Base-by-base conservation (phyloP, 108 stramenopile species). In the Epithemia pelagica region DNA sequence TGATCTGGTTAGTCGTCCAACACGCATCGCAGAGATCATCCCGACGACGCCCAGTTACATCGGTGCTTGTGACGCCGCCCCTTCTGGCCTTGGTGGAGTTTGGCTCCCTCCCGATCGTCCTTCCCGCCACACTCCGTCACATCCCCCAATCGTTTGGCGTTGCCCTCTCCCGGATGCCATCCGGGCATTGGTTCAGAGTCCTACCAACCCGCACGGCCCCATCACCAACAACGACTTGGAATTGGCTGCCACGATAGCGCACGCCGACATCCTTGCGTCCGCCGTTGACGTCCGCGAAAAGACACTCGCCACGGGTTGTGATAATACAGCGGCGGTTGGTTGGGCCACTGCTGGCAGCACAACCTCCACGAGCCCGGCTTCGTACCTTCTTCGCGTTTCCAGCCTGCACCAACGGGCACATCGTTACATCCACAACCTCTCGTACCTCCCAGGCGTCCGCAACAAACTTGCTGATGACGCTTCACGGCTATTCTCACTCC, bases 211-310 rank as follows among this genome's bases (percentile, higher is more conserved):
- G 15, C 37, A 46, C 37, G 37, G 37, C 37, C 5, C 37, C 0
- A 57, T 79, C 66, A 75, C 66, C 61, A 76, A 79, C 62, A 70
- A 71, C 0, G 75, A 82, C 23, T 31, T 76, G 20, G 74, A 78
- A 32, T 32, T 76, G 59, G 81, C 65, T 21, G 81, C 68, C 18
- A 32, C 27, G 2, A n/a, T 70, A 22, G 31, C 32, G 2, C 69
- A 70, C 15, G 32, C n/a, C 1, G 23, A 24, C 10, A 37, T 28
- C 27, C 37, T 46, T 46, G 10, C 37, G 10, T 15, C 37, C 5
- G 10, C 5, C 37, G 10, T 8, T n/a, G 28, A 71, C 10, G 7
- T 64, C 0, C 24, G 1, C 23, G 70, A 53, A 23, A 2, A 30
- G n/a, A 71, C 70, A 37, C 23, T 56, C 52, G 28, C 25, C 5